These are phyloP conservation scores for Ogataea neopini DNA, from an alignment of 805 yeast species.

Conservation along the genomic window DNA sequence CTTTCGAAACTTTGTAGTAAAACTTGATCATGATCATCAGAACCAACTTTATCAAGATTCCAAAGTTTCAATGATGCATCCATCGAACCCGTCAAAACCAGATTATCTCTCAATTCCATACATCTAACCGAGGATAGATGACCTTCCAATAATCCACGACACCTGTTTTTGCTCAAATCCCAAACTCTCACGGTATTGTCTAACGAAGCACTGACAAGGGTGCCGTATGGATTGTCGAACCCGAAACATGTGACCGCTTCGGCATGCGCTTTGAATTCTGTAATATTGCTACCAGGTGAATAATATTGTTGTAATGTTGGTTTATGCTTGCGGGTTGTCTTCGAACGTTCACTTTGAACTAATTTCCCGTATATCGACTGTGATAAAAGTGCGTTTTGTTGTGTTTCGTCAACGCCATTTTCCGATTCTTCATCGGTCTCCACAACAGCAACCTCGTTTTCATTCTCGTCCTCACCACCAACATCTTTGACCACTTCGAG, in stretches of 20 bases:
- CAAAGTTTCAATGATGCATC: constrained; percentile 66
- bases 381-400: constrained; percentile 37
- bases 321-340: constrained; percentile 45
- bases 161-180: constrained; percentile 66
- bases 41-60: constrained; percentile 43
- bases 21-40: constrained; percentile 23
- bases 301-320: constrained; percentile 69
- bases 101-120: constrained; percentile 54
- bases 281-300: constrained; percentile 56
- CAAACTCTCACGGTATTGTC: constrained; percentile 82
- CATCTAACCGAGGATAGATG: constrained; percentile 61
- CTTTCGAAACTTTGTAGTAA: constrained; percentile 56
- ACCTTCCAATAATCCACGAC: constrained; percentile 55
- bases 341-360: constrained; percentile 34
- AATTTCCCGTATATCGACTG: constrained; percentile 48
- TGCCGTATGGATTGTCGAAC: constrained; percentile 75
- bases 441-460: constrained; percentile 11
- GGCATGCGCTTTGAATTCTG: constrained; percentile 51
- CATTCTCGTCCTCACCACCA: constrained; percentile 13
- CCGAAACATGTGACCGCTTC: constrained; percentile 58
- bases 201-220: constrained; percentile 71
- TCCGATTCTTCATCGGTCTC: constrained; percentile 21
- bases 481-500: constrained; percentile 45
- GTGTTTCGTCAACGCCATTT: constrained; percentile 18
- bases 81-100: constrained; percentile 56